Percentiles rank a stretch among this genome's conserved stretches.
phyloP scores from a whole-genome alignment of 2,329 filamentous ascomycete species.

The Cordyceps farinosa region DNA sequence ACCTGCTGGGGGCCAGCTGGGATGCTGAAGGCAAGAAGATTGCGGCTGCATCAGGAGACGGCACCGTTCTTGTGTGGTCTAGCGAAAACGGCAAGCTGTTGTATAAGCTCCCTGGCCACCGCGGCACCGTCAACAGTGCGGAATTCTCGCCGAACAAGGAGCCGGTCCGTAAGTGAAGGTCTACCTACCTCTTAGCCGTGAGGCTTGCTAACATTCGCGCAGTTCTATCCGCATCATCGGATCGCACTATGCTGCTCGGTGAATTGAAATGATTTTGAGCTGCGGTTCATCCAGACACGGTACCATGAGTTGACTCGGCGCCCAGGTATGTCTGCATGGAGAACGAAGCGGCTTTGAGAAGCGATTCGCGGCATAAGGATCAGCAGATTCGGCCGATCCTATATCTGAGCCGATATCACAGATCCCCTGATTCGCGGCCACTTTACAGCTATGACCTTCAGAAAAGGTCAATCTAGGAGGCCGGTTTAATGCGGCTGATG shows the following conservation, averaged over 20 bases:
- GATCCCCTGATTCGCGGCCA: not conserved
- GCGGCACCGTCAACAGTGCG: slow-evolving; percentile 91
- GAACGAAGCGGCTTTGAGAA: not conserved
- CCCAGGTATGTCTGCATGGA: not conserved
- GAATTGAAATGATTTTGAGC: slow-evolving; percentile 58
- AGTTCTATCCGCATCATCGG: slow-evolving; percentile 90
- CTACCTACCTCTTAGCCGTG: not conserved
- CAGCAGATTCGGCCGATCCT: not conserved
- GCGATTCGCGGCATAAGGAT: not conserved
- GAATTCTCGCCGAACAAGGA: slow-evolving; percentile 83
- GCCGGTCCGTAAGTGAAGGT: slow-evolving; percentile 70
- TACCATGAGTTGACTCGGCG: not conserved
- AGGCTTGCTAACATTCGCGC: slow-evolving; percentile 35
- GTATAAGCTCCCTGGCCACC: slow-evolving; percentile 94
- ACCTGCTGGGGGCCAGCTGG: slow-evolving; percentile 87
- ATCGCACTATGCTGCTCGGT: slow-evolving; percentile 78
- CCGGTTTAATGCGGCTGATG: not conserved
- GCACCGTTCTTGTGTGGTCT: slow-evolving; percentile 90
- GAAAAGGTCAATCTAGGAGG: not conserved
- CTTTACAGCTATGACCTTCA: not conserved
- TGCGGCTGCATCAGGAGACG: slow-evolving; percentile 83
- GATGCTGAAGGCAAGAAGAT: slow-evolving; percentile 81
- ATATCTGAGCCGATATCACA: not conserved
- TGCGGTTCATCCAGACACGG: not conserved
- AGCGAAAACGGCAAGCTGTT: slow-evolving; percentile 81